Conservation (phyloP, 2,329 filamentous ascomycete genomes). For the Aspergillus novoparasiticus region DNA sequence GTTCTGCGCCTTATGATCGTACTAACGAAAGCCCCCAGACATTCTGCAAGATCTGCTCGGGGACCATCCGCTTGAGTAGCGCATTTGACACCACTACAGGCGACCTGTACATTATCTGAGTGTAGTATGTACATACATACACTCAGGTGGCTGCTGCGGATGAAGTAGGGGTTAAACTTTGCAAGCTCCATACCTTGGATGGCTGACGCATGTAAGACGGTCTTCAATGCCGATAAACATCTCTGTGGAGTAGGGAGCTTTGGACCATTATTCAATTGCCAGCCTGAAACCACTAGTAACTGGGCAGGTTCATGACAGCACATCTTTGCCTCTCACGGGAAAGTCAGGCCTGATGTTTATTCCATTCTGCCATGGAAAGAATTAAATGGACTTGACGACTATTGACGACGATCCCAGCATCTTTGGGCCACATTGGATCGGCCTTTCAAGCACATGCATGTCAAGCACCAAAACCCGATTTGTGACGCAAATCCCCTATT, state of each 20-base stretch:
- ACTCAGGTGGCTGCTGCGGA: not conserved
- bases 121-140: not conserved
- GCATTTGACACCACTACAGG: no score
- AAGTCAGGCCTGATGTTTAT: not conserved
- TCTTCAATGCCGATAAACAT: not conserved
- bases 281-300: constrained; percentile 2
- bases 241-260: not conserved
- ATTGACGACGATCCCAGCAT: constrained; percentile 14
- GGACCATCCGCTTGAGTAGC: not conserved
- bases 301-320: not conserved
- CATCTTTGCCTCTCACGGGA: not conserved
- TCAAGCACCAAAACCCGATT: not conserved
- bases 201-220: not conserved
- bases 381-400: constrained; percentile 11
- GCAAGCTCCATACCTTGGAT: not conserved
- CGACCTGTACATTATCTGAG: not conserved
- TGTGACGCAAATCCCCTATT: not conserved
- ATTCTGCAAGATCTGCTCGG: not conserved
- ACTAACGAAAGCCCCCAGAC: not conserved
- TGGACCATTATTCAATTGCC: not conserved
- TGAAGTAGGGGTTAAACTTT: not conserved
- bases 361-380: constrained; percentile 6
- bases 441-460: constrained; percentile 5
- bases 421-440: constrained; percentile 3
- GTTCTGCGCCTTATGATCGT: not conserved